A percentile compares a stretch with the other conserved stretches of the same genome.
Conservation (phyloP, 441 rosid genomes). For the Gossypium lobatum region DNA sequence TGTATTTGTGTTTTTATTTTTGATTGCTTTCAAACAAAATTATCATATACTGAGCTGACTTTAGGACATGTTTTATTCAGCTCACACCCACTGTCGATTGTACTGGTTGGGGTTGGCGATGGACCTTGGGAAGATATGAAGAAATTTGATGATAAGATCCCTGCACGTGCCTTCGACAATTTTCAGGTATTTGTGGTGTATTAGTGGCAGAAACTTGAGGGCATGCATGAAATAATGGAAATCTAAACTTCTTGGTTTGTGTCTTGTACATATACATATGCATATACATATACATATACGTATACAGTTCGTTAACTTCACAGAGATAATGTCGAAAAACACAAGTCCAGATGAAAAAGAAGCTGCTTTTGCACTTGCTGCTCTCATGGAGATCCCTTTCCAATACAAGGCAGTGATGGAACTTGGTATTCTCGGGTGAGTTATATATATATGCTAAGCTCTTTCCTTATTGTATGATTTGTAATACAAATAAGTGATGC, state of each 20-base stretch:
- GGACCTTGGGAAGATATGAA: constrained; percentile 95
- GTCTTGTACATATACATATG: background rate
- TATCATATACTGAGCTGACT: background rate
- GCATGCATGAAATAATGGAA: too few relatives aligned
- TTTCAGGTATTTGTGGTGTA: constrained; percentile 49
- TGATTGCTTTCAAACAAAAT: too few relatives aligned
- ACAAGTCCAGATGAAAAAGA: constrained; percentile 42
- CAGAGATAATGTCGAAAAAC: constrained; percentile 50
- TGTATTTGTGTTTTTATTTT: too few relatives aligned
- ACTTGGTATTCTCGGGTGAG: constrained; percentile 55
- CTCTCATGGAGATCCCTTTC: constrained; percentile 83
- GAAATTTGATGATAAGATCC: constrained; percentile 76
- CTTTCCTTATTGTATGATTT: background rate
- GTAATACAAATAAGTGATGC: background rate
- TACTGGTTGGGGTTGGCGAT: constrained; percentile 85
- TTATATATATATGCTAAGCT: background rate
- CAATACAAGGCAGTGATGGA: constrained; percentile 68
- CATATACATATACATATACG: background rate
- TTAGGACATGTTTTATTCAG: constrained; percentile 23
- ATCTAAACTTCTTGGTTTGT: background rate
- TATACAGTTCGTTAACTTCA: constrained; percentile 78
- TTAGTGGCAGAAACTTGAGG: background rate
- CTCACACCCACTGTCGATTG: constrained; percentile 57
- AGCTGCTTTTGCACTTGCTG: constrained; percentile 78
- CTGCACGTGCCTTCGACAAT: constrained; percentile 67